phyloP scores from a whole-genome alignment of 1,284 basidiomycete genomes.

The Meripilus lineatus region DNA sequence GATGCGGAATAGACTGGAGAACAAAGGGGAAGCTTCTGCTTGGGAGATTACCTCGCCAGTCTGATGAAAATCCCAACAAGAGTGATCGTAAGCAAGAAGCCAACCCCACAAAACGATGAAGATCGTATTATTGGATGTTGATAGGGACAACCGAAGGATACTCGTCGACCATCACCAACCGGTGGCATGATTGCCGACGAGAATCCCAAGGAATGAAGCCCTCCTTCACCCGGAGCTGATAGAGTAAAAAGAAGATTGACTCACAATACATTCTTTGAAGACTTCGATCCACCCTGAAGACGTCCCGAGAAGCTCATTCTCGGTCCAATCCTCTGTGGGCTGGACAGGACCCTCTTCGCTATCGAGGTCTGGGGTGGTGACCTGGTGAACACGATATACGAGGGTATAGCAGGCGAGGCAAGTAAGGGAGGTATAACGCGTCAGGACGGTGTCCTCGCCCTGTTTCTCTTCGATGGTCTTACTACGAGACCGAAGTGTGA shows the following conservation, averaged over 20 bases:
- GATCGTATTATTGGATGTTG: no score
- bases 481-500: slow-evolving; percentile 62
- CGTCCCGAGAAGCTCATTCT: slow-evolving; percentile 65
- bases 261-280: slow-evolving; percentile 59
- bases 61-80: slow-evolving; percentile 39
- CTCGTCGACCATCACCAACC: no score
- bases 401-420: slow-evolving; percentile 64
- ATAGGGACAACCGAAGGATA: no score
- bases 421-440: slow-evolving; percentile 58
- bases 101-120: no score
- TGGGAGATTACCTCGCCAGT: slow-evolving; percentile 39
- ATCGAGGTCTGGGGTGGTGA: slow-evolving; percentile 52
- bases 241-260: slow-evolving; percentile 26
- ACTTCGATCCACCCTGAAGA: slow-evolving; percentile 71
- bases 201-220: no score
- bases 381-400: slow-evolving; percentile 67
- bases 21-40: slow-evolving; percentile 42
- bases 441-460: slow-evolving; percentile 39
- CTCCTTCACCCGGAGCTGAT: no score
- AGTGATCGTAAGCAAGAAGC: no score
- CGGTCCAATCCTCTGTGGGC: slow-evolving; percentile 70
- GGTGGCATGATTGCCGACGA: no score
- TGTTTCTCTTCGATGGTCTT: slow-evolving; percentile 37
- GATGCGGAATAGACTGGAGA: slow-evolving; percentile 49
- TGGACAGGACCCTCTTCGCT: slow-evolving; percentile 63